Conservation (phyloP, 2,329 filamentous ascomycete genomes). For the Fonsecaea multimorphosa region DNA sequence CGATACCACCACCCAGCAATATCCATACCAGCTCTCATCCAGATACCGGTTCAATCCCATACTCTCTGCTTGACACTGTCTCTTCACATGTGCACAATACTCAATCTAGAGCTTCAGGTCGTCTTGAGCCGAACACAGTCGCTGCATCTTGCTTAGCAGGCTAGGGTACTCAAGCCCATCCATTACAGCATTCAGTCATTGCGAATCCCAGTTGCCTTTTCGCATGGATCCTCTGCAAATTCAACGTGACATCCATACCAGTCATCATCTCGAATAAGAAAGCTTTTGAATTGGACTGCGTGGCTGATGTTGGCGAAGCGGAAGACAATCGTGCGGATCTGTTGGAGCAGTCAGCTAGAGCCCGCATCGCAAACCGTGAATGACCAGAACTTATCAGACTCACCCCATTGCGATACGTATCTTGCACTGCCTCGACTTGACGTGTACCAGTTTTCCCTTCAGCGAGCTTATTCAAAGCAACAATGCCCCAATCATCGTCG, state of each 20-base stretch:
- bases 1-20: neutral
- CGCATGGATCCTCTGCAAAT: conserved; percentile 51
- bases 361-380: neutral
- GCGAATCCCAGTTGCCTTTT: conserved; percentile 28
- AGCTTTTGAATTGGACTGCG: conserved; percentile 53
- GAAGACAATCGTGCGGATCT: conserved; percentile 55
- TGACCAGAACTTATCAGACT: conserved; percentile 39
- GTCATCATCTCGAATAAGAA: conserved; percentile 48
- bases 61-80: neutral
- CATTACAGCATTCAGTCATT: neutral
- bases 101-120: neutral
- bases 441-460: conserved; percentile 45
- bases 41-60: neutral
- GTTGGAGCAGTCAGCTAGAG: conserved; percentile 4
- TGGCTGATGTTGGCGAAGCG: conserved; percentile 56
- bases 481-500: conserved; percentile 49
- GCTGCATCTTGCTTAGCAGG: neutral
- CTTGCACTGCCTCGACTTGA: conserved; percentile 54
- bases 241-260: conserved; percentile 56
- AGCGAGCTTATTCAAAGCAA: conserved; percentile 48
- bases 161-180: too few relatives aligned
- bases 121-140: neutral
- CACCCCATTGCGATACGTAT: conserved; percentile 51
- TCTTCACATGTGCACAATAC: neutral
- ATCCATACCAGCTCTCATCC: neutral